Base-by-base conservation (phyloP, 331 rosid species). In the Rhamnella rubrinervis region DNA sequence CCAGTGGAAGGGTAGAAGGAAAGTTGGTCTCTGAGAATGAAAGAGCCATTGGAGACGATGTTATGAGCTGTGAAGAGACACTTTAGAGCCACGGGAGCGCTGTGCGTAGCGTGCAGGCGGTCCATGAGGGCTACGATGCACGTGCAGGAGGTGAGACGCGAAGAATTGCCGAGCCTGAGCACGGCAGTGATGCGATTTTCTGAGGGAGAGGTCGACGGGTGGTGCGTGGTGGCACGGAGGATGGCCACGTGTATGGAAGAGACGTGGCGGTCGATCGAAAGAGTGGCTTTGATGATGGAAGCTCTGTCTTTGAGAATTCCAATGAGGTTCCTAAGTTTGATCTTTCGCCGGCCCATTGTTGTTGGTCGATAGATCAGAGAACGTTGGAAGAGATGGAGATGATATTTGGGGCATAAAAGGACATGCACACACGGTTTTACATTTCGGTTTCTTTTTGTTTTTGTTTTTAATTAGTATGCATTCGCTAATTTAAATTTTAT, bases 141-240 rank as follows among this genome's bases (percentile, higher is more conserved):
- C 4, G 78, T 72, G 61, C 81, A 77, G 0, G 92, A 88, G 15
- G 78, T 73, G 4, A 59, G 44, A 23, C 81, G 73, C 1, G 89
- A 71, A 35, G 76, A 77, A 0, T 37, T 28, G 2, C 82, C 86
- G 15, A 61, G 41, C 11, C 85, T 55, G n/a, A 93, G 80, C 1
- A 93, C 75, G 47, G 90, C 82, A 65, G 83, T 58, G 78, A 93
- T 53, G n/a, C 57, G 63, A 1, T 62, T 55, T 2, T 87, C 90
- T 0, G 96, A 78, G 0, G 92, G 96, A 0, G 91, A 84, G 0
- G 71, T 49, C 0, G 84, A 8, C 72, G 76, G 69, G 75, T 62
- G 49, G 85, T 91, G 91, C 1, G 92, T 79, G 52, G 98, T 91
- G 88, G 98, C 87, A 20, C 88, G 91, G 73, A 91, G 76, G 75